Evolutionary conservation across 208 protist species (phyloP), one percentile per base, ranked within the genome.

Genomic region (Angomonas deanei): DNA sequence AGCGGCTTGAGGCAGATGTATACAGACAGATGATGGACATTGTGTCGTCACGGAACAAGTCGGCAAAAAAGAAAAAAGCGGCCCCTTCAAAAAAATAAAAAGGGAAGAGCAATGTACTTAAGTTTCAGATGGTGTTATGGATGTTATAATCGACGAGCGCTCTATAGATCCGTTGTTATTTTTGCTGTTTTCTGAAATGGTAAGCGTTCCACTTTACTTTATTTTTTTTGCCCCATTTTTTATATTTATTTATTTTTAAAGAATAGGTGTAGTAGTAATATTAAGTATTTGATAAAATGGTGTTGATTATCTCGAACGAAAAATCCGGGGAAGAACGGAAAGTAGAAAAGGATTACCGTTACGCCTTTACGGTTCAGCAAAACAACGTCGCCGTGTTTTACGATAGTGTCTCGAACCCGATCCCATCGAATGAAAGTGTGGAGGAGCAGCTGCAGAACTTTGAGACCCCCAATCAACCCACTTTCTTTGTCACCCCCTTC

Each of bases 401-500:
- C 36, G 49, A 66, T 23, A 34, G 11, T 15, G 24, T 30, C 15
- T 6, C 1, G 3, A 34, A 32, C 53, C 53, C 32, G 24, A 59
- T 33, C 17, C 55, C 55, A 6, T 24, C 19, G 17, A 42, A 61
- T 19, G n/a, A 26, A 11, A 42, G 3, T 8, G 55, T 61, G 38
- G 50, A 55, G 47, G 21, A 36, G 60, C 53, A 26, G 36, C 21
- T 49, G 34, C 34, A 38, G 62, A 66, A 64, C 42, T 33, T 48
- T 46, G 61, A 66, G 1, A 56, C 53, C 10, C 66, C 64, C 15
- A 55, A 70, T 10, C 27, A 65, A 10, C 77, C 82, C 6, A 52
- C 70, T 8, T 91, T 93, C 38, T 86, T 94, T 62, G 74, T 84
- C n/a, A 80, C 73, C 0, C 80, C 78, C 0, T 91, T 78, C 54